phyloP scores from a whole-genome alignment of 805 yeast genomes.

The Lipomyces sp. region DNA sequence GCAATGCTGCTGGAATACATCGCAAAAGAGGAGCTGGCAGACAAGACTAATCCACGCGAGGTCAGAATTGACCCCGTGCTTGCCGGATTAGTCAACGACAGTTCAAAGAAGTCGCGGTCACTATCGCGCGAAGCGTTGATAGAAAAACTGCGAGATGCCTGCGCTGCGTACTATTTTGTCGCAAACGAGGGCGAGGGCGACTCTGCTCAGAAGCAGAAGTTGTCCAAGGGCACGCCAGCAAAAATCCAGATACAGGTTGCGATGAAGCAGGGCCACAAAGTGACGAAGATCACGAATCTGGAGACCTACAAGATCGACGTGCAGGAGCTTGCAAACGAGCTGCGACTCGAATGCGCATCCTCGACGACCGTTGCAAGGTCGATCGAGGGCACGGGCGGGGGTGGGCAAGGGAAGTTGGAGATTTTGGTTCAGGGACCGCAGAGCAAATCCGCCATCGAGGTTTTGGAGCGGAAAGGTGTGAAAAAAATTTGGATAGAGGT shows the following conservation, averaged over 20 bases:
- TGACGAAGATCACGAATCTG: conserved; percentile 68
- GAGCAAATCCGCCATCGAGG: conserved; percentile 55
- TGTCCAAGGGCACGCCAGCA: conserved; percentile 67
- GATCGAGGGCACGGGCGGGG: conserved; percentile 28
- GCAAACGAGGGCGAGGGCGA: conserved; percentile 34
- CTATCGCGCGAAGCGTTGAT: conserved; percentile 40
- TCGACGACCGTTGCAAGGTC: conserved; percentile 59
- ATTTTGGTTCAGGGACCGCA: conserved; percentile 93
- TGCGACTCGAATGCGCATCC: conserved; percentile 82
- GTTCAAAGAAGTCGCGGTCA: conserved; percentile 24
- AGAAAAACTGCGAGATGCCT: conserved; percentile 44
- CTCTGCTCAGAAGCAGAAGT: conserved; percentile 33
- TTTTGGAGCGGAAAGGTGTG: conserved; percentile 60
- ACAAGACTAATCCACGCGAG: conserved; percentile 50
- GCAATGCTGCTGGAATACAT: conserved; percentile 56
- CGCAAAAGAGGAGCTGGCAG: conserved; percentile 48
- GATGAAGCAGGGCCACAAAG: conserved; percentile 76
- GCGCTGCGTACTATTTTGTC: conserved; percentile 46
- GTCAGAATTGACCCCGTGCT: conserved; percentile 57
- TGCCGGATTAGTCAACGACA: background rate
- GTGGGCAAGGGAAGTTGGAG: conserved; percentile 57
- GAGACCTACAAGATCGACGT: conserved; percentile 67
- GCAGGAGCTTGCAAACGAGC: conserved; percentile 59
- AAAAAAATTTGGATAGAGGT: conserved; percentile 62
- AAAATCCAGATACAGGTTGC: conserved; percentile 64